Conservation (phyloP, 345 rosid species). For the Citrus australasica region DNA sequence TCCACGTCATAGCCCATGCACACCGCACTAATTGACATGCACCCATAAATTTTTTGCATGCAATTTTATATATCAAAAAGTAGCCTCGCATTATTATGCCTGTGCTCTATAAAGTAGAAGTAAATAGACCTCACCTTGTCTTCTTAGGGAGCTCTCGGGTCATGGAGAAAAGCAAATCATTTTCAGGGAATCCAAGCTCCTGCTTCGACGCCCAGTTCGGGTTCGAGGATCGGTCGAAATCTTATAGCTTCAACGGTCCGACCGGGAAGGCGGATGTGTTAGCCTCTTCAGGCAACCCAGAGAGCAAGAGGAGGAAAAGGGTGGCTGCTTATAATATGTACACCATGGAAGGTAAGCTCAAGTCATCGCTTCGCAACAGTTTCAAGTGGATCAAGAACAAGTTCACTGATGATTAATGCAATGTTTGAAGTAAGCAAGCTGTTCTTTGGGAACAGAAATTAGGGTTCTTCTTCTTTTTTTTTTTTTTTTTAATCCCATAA, state of each 20-base stretch:
- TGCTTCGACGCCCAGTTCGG: conserved; percentile 28
- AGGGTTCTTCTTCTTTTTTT: too few species aligned
- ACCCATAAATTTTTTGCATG: background rate
- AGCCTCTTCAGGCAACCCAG: conserved; percentile 37
- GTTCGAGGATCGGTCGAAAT: conserved; percentile 40
- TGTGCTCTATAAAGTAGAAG: background rate
- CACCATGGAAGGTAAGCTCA: conserved; percentile 54
- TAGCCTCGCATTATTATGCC: too few species aligned
- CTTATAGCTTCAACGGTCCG: conserved; percentile 57
- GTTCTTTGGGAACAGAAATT: too few species aligned
- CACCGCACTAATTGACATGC: background rate
- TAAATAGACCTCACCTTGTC: background rate
- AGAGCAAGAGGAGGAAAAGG: conserved; percentile 53
- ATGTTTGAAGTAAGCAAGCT: background rate
- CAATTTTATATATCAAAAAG: background rate
- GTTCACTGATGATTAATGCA: conserved; percentile 26
- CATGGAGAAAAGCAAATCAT: conserved; percentile 66
- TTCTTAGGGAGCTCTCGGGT: background rate
- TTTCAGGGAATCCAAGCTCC: conserved; percentile 30
- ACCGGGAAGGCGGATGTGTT: background rate
- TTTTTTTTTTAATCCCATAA: background rate
- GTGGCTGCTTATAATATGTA: conserved; percentile 59
- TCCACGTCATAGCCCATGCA: background rate
- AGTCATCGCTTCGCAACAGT: conserved; percentile 48
- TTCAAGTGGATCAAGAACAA: conserved; percentile 74